Conservation (phyloP, 352 stramenopile species). For the Globisporangium camurandrum region DNA sequence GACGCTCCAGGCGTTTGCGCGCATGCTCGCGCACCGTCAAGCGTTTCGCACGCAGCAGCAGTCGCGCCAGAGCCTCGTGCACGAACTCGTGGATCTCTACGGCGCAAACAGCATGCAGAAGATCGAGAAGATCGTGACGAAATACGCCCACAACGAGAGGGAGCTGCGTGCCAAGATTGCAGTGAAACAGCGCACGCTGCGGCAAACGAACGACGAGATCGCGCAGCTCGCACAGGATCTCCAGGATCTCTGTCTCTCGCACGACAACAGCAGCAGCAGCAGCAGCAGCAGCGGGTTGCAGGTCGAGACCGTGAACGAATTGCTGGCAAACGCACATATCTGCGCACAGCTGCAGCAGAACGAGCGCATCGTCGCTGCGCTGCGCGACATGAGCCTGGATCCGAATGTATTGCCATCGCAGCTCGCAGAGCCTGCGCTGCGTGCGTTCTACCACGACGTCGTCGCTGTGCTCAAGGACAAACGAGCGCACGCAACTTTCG, state of each 20-base stretch:
- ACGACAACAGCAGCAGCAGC: conserved; percentile 5
- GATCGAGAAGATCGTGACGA: conserved; percentile 28
- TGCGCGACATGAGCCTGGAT: conserved; percentile 66
- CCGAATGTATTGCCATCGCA: conserved; percentile 38
- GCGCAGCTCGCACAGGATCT: conserved; percentile 34
- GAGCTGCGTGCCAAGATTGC: conserved; percentile 31
- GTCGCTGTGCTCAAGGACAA: conserved; percentile 26
- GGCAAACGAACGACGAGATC: conserved; percentile 16
- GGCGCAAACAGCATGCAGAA: conserved; percentile 20
- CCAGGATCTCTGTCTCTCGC: conserved; percentile 27
- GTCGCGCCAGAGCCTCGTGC: conserved; percentile 20
- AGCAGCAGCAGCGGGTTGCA: conserved; percentile 17
- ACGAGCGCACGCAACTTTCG: not conserved
- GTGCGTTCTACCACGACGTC: conserved; percentile 49
- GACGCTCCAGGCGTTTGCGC: conserved; percentile 30
- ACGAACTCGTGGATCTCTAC: conserved; percentile 35
- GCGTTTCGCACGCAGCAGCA: conserved; percentile 24
- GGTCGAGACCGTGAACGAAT: conserved; percentile 32
- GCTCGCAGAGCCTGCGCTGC: conserved; percentile 30
- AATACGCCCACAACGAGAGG: conserved; percentile 31
- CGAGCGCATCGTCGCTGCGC: conserved; percentile 35
- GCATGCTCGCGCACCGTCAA: conserved; percentile 23
- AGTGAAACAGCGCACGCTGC: conserved; percentile 18
- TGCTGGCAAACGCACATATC: conserved; percentile 39
- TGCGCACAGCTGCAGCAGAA: conserved; percentile 29